Percentiles rank a stretch among this genome's conserved stretches.
phyloP scores from a whole-genome alignment of 176 grass and related monocot species.

The Oryza rufipogon region DNA sequence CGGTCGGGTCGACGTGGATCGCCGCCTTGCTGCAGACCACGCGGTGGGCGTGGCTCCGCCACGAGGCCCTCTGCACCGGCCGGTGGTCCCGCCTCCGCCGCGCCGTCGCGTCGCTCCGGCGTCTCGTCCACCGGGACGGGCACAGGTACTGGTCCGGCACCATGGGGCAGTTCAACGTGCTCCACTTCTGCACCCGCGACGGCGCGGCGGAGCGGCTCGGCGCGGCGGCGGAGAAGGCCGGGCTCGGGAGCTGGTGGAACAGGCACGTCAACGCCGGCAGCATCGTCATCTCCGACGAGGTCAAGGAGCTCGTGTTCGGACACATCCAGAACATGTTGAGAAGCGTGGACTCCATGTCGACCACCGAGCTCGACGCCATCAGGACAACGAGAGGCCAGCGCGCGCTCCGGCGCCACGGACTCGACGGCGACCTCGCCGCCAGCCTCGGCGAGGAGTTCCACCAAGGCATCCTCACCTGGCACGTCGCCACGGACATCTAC shows the following conservation, averaged over 20 bases:
- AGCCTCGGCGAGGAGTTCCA: background rate
- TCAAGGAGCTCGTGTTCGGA: background rate
- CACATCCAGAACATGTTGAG: background rate
- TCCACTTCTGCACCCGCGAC: background rate
- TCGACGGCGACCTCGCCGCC: background rate
- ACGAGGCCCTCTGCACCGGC: background rate
- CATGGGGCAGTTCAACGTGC: constrained; percentile 2
- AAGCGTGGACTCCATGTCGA: no score
- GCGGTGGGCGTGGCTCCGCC: background rate
- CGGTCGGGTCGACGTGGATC: no score
- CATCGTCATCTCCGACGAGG: no score
- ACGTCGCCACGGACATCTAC: constrained; percentile 28
- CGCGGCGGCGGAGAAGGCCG: no score
- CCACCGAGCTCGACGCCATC: no score
- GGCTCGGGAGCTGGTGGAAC: no score
- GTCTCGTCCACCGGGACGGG: background rate
- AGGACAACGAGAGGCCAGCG: background rate
- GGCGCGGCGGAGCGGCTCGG: no score
- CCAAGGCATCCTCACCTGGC: constrained; percentile 8
- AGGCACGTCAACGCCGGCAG: no score
- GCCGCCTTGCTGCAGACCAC: background rate
- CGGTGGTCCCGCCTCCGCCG: background rate
- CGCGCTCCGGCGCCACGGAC: rapidly evolving
- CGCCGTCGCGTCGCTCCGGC: background rate
- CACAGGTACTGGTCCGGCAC: background rate